A percentile compares a stretch with the other conserved stretches of the same genome.
These are phyloP conservation scores for Narthecium ossifragum DNA, from an alignment of 106 monocot genomes.

Conservation along the genomic window DNA sequence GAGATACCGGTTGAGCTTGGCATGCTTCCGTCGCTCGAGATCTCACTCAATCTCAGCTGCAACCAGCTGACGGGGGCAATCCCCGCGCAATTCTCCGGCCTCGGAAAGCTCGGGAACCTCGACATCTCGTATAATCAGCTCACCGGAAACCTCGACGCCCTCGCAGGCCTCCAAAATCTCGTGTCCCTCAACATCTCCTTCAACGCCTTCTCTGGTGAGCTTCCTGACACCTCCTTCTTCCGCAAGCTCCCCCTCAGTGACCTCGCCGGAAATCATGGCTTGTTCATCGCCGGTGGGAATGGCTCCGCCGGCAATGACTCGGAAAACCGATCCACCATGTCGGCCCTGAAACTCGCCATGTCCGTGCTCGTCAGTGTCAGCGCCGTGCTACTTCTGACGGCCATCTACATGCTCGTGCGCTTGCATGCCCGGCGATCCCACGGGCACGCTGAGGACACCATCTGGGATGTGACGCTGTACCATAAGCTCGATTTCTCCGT, in stretches of 20 bases:
- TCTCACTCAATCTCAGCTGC: constrained; percentile 84
- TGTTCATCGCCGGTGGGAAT: constrained; percentile 28
- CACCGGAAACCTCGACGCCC: constrained; percentile 40
- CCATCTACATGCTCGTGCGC: constrained; percentile 33
- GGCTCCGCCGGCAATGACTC: neutral
- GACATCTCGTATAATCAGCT: constrained; percentile 83
- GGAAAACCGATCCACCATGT: constrained; percentile 9
- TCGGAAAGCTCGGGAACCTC: constrained; percentile 58
- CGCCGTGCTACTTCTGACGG: constrained; percentile 38
- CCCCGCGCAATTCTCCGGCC: constrained; percentile 38
- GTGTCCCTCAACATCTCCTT: constrained; percentile 81
- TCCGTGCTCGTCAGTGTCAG: constrained; percentile 50
- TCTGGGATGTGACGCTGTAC: constrained; percentile 82
- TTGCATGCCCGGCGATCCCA: constrained; percentile 6
- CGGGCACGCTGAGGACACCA: neutral
- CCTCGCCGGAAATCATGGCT: constrained; percentile 51
- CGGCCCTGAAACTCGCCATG: constrained; percentile 62
- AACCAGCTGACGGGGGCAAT: constrained; percentile 68
- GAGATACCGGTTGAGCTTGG: constrained; percentile 59
- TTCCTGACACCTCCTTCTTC: constrained; percentile 81
- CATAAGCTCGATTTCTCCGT: constrained; percentile 76
- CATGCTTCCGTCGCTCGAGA: constrained; percentile 68
- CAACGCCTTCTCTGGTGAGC: constrained; percentile 76
- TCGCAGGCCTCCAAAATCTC: constrained; percentile 56
- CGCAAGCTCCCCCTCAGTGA: constrained; percentile 56